phyloP scores from a whole-genome alignment of 2,329 filamentous ascomycete species.

The Phialophora expanda region DNA sequence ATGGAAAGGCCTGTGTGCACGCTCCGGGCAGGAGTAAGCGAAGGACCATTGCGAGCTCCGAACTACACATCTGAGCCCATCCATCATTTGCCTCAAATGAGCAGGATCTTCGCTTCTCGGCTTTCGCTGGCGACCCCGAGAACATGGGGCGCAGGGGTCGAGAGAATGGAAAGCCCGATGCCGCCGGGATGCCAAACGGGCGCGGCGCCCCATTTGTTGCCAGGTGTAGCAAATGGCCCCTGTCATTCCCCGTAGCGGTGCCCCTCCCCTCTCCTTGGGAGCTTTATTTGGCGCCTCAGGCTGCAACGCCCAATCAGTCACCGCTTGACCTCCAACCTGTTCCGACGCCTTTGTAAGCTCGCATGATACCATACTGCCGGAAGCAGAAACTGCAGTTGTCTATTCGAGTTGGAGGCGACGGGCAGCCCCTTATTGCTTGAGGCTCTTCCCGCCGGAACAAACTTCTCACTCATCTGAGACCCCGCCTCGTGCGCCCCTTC shows the following conservation, averaged over 20 bases:
- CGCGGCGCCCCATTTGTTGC: slow-evolving; percentile 1
- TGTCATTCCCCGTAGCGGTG: neutral
- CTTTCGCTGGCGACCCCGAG: neutral
- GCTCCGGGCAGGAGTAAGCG: slow-evolving; percentile 17
- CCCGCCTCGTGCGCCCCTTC: neutral
- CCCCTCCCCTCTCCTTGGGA: neutral
- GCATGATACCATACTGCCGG: slow-evolving; percentile 13
- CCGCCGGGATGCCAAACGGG: neutral
- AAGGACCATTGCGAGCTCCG: neutral
- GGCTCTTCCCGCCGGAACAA: slow-evolving; percentile 2
- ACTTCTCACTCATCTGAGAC: slow-evolving; percentile 16
- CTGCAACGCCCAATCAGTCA: slow-evolving; percentile 11
- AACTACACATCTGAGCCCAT: neutral
- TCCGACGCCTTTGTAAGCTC: slow-evolving; percentile 15
- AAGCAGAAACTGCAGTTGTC: slow-evolving; percentile 3
- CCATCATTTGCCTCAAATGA: slow-evolving; percentile 7
- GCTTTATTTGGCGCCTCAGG: slow-evolving; percentile 17
- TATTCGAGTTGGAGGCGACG: neutral
- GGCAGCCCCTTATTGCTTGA: neutral
- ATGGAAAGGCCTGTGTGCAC: neutral
- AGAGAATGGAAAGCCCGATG: slow-evolving; percentile 1
- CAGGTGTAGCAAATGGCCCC: slow-evolving; percentile 6
- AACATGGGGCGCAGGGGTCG: neutral
- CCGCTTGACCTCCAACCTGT: slow-evolving; percentile 4
- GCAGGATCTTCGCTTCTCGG: neutral